These are phyloP conservation scores for Starmera quercuum DNA, from an alignment of 805 yeast species.

Conservation along the genomic window DNA sequence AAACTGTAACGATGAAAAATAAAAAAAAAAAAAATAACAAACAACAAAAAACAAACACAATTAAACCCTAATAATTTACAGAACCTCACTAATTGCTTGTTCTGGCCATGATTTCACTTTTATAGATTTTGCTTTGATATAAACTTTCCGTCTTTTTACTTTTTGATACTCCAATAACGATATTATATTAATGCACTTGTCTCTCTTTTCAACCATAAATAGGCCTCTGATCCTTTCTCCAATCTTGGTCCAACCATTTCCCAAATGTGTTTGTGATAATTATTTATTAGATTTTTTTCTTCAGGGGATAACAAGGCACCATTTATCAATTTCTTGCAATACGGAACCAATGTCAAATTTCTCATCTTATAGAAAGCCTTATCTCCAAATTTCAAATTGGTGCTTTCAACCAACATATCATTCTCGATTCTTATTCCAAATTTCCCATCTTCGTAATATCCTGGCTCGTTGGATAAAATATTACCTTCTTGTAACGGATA, in stretches of 20 bases:
- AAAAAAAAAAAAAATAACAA: too few relatives aligned
- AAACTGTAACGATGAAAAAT: too few relatives aligned
- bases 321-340: constrained; percentile 72
- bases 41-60: too few relatives aligned
- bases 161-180: not conserved
- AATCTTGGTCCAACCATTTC: constrained; percentile 40
- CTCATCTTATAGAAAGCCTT: constrained; percentile 62
- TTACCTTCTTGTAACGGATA: constrained; percentile 60
- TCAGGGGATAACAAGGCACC: constrained; percentile 41
- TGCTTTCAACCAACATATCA: constrained; percentile 51
- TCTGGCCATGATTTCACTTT: not conserved
- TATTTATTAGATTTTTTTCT: constrained; percentile 64
- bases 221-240: constrained; percentile 51
- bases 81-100: not conserved
- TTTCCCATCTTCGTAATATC: constrained; percentile 83
- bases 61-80: too few relatives aligned
- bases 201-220: constrained; percentile 66
- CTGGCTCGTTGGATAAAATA: constrained; percentile 88
- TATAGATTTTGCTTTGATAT: not conserved
- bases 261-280: constrained; percentile 55
- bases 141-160: not conserved
- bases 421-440: constrained; percentile 89
- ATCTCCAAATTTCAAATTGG: constrained; percentile 43
- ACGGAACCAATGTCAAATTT: constrained; percentile 80
- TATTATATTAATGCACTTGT: constrained; percentile 12